phyloP scores from a whole-genome alignment of 2,329 filamentous ascomycete species.

The Geoglossum cookeanum region DNA sequence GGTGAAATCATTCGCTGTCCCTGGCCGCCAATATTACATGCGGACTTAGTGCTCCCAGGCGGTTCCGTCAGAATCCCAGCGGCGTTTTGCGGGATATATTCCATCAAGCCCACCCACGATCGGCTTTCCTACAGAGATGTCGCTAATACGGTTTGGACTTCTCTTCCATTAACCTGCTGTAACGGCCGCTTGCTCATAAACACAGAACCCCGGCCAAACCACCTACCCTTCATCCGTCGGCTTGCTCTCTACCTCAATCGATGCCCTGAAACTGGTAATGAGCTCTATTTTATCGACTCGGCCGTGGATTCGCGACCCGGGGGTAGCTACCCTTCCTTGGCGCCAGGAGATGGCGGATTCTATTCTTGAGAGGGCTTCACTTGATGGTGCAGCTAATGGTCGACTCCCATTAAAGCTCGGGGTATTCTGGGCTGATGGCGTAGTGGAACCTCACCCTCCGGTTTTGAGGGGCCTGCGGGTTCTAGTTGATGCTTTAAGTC shows the following conservation, averaged over 20 bases:
- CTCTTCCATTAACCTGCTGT: slow-evolving; percentile 25
- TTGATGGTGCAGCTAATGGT: neutral
- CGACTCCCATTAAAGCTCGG: slow-evolving; percentile 25
- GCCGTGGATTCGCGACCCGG: slow-evolving; percentile 48
- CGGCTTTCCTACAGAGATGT: slow-evolving; percentile 36
- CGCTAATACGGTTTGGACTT: slow-evolving; percentile 47
- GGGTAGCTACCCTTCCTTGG: slow-evolving; percentile 47
- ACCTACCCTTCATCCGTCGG: slow-evolving; percentile 21
- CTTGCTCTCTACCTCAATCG: slow-evolving; percentile 37
- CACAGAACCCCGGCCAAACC: neutral
- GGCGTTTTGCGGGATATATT: slow-evolving; percentile 39
- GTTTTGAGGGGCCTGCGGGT: slow-evolving; percentile 27
- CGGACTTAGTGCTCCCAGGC: slow-evolving; percentile 15
- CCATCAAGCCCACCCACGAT: slow-evolving; percentile 33
- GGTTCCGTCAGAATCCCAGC: slow-evolving; percentile 39
- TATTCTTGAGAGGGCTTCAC: neutral
- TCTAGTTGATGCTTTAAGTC: slow-evolving; percentile 28
- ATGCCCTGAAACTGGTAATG: slow-evolving; percentile 34
- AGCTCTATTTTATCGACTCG: slow-evolving; percentile 35
- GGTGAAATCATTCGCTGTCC: neutral
- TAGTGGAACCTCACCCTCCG: slow-evolving; percentile 35
- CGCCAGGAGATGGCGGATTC: slow-evolving; percentile 25
- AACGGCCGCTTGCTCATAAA: neutral
- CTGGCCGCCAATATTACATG: neutral
- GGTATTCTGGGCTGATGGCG: slow-evolving; percentile 32